Evolutionary conservation across 495 filamentous ascomycete species (phyloP), one percentile per base, ranked within the genome.

Genomic region (Eremomyces bilateralis): DNA sequence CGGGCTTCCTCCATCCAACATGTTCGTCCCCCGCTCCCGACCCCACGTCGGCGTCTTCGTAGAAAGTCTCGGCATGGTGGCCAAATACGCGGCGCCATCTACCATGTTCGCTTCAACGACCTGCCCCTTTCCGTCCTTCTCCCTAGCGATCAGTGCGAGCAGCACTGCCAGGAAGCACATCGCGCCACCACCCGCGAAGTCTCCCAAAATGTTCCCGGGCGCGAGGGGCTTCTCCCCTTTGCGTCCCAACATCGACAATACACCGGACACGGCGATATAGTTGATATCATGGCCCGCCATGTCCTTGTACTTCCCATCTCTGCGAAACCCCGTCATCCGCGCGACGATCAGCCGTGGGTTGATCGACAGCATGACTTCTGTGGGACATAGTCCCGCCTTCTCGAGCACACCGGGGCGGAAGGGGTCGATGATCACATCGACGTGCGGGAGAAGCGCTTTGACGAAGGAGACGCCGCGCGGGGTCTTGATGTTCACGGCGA

Each of bases 281-380:
- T 95, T 95, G 50, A 95, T 93, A 50, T 95, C 85, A 44, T 95
- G 85, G n/a, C 85, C 84, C 0, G 85, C 85, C 82, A 92, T 93
- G 39, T 60, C 47, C 28, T 66, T 67, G 53, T 90, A 94, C 42
- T 71, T 72, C 1, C 84, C 83, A 46, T 85, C 80, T 17, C 82
- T 65, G 3, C 84, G 64, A 50, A 93, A 93, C 0, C 85, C 85
- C 4, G 83, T 85, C 60, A 94, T 67, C 12, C 84, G 75, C 3
- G 66, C 80, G 29, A 90, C 71, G 33, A 94, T 68, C 2, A 95
- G 56, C 1, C 73, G 63, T n/a, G 75, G 74, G 45, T 92, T 93
- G 1, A 58, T 24, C 3, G 52, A 53, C 32, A 66, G 61, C 2
- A 83, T 58, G 2, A 72, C 61, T 2, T 69, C 60, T 17, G 61